These are phyloP conservation scores for Manihot esculenta DNA, from an alignment of 441 rosid genomes.

Conservation along the genomic window DNA sequence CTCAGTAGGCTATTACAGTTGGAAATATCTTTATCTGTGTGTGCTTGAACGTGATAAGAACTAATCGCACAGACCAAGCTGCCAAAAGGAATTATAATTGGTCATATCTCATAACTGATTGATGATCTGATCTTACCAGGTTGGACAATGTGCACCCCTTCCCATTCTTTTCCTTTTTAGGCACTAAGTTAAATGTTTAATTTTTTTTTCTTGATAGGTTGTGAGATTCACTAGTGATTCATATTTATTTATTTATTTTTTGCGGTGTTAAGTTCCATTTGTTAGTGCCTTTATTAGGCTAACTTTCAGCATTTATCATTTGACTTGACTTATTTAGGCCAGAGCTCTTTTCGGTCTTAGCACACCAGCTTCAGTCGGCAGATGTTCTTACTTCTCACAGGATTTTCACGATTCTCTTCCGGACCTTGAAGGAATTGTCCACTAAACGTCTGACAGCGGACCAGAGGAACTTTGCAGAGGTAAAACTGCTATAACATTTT, in stretches of 20 bases:
- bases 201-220: background rate
- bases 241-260: background rate
- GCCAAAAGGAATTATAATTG: background rate
- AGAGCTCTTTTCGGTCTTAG: constrained; percentile 80
- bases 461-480: constrained; percentile 87
- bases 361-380: constrained; percentile 81
- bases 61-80: background rate
- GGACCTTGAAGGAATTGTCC: constrained; percentile 89
- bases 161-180: background rate
- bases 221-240: background rate
- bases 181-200: background rate
- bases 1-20: background rate
- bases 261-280: background rate
- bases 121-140: background rate
- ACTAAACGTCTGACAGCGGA: constrained; percentile 93
- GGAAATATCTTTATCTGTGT: background rate
- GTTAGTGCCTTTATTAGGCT: constrained; percentile 5
- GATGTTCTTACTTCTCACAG: constrained; percentile 88
- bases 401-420: constrained; percentile 87
- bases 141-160: background rate
- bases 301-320: constrained; percentile 20
- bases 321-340: constrained; percentile 58
- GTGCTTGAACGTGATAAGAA: background rate
- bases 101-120: background rate
- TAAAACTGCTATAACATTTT: constrained; percentile 27